Base-by-base conservation (phyloP, 768 basidiomycete genomes). In the Crucibulum laeve region DNA sequence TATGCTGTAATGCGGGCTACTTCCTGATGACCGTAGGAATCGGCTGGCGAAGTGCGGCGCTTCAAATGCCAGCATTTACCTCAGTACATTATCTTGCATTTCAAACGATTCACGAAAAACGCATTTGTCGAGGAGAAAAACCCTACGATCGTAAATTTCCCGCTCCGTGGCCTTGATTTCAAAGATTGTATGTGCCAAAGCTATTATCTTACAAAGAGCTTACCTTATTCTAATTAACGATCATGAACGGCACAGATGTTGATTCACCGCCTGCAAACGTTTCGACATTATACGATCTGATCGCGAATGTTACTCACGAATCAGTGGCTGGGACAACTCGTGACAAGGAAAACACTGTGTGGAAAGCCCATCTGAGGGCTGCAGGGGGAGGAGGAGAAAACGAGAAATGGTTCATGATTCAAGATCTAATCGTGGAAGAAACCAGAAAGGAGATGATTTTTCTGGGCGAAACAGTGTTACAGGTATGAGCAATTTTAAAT, bases 361-460 rank as follows among this genome's bases (percentile, higher is more conserved):
- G 92, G 90, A 97, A 98, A 63, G 86, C 82, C 22, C 88, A 94
- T 64, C 74, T 93, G 40, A 79, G 86, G 47, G 82, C 82, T 39
- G 79, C 80, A 22, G 78, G 81, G 14, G 84, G 82, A 39, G 84
- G 83, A 13, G 87, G 83, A 25, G 88, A 93, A 49, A 75, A 70
- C 39, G 94, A 97, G 64, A 91, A 87, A 59, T 98, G 96, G 96
- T 87, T 90, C 62, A 84, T 91, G 70, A 85, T 98, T 39, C 92
- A 97, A 64, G 95, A 99, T 68, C 72, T 99, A 45, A 88, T 94
- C 48, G 94, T 99, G 7, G 87, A 92, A 60, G 94, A 98, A 57
- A 88, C 91, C n/a, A 74, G 92, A 46, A 91, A 89, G 63, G 92
- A 96, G 59, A 93, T 99, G 91, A 95, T 99, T 42, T 93, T 96